Percentiles rank a stretch among this genome's conserved stretches.
Evolutionary conservation across 768 basidiomycete species (phyloP).

Genomic region (Dioszegia hungarica): DNA sequence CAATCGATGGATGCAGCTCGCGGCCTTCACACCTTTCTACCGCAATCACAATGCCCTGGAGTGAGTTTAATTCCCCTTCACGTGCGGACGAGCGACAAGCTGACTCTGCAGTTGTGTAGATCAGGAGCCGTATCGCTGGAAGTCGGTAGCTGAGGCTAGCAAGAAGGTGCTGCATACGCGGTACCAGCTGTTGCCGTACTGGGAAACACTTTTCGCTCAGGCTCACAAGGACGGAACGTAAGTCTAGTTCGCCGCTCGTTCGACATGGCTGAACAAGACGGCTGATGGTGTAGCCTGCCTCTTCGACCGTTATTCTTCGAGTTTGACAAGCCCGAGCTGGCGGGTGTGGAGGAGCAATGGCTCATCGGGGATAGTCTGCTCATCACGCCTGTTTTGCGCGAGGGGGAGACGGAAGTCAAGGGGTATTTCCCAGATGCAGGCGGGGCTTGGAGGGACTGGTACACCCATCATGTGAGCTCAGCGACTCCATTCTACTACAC

Average conservation of each 20-base stretch:
- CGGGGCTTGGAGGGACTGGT: conserved; percentile 10
- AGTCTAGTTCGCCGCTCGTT: no score
- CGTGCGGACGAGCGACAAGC: not conserved
- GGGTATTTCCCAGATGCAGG: conserved; percentile 50
- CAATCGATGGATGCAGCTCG: conserved; percentile 83
- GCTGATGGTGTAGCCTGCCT: no score
- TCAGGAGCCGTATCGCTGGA: conserved; percentile 78
- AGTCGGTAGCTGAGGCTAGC: conserved; percentile 69
- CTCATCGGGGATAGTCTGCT: conserved; percentile 66
- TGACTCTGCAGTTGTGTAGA: conserved; percentile 46
- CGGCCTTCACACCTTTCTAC: conserved; percentile 76
- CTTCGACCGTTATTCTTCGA: conserved; percentile 73
- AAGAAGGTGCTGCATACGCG: conserved; percentile 68
- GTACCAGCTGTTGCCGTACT: conserved; percentile 71
- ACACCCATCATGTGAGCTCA: no score
- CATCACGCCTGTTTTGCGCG: conserved; percentile 68
- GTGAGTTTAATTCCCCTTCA: conserved; percentile 8
- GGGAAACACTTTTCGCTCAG: conserved; percentile 50
- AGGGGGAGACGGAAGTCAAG: conserved; percentile 64
- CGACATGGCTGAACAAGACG: no score
- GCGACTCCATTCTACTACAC: no score
- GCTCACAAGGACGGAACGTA: conserved; percentile 28
- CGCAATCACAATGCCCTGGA: conserved; percentile 59
- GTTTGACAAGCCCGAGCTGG: conserved; percentile 62
- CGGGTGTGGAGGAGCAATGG: conserved; percentile 56